phyloP scores from a whole-genome alignment of 768 basidiomycete genomes.

The Dendrothele bispora region DNA sequence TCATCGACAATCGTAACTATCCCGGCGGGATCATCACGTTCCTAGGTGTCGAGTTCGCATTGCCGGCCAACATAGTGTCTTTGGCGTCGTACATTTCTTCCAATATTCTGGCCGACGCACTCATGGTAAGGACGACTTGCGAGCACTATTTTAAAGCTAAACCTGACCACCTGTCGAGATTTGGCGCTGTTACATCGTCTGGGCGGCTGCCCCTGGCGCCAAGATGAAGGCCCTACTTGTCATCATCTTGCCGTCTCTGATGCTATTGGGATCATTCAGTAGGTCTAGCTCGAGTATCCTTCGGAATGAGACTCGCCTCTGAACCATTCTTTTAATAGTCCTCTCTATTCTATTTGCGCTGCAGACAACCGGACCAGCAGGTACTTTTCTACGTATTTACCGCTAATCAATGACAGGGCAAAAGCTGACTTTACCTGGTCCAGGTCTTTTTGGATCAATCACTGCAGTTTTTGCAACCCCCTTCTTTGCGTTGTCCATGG shows the following conservation, averaged over 20 bases:
- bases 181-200: not conserved
- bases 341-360: not conserved
- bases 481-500: not conserved
- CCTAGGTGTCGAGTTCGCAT: not conserved
- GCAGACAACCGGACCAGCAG: not conserved
- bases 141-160: too few species aligned
- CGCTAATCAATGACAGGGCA: too few species aligned
- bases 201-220: not conserved
- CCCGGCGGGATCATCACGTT: not conserved
- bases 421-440: too few species aligned
- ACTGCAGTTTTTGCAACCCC: not conserved
- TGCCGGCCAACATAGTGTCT: not conserved
- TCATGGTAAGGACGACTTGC: not conserved
- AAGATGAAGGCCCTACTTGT: not conserved
- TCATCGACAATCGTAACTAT: conserved; percentile 1
- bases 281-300: too few species aligned
- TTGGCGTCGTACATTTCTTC: not conserved
- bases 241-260: not conserved
- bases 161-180: too few species aligned
- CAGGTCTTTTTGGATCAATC: not conserved
- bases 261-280: not conserved
- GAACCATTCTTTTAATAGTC: not conserved
- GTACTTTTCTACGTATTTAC: too few species aligned
- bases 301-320: not conserved
- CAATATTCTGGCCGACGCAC: not conserved